These are phyloP conservation scores for Fraxinus platypoda DNA, from an alignment of 305 asterid genomes.

Conservation along the genomic window DNA sequence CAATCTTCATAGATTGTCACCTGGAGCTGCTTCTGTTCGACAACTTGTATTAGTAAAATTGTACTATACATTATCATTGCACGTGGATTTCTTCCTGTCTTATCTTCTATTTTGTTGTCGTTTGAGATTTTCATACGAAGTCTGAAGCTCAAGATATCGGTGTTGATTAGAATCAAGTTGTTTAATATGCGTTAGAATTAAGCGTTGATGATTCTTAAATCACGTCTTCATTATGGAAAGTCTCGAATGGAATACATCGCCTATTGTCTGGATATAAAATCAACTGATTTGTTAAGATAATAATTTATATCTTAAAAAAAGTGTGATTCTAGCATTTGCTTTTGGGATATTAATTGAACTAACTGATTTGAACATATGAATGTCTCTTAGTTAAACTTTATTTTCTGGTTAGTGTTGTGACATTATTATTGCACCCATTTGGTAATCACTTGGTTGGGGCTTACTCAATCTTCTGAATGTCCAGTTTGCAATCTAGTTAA, in stretches of 20 bases:
- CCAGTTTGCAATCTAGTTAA: slow-evolving; percentile 18
- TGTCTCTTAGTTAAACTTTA: not conserved
- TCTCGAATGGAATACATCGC: not conserved
- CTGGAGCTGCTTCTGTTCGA: not conserved
- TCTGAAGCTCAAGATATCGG: slow-evolving; percentile 6
- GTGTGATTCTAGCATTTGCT: not conserved
- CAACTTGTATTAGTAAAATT: not conserved
- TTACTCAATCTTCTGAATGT: slow-evolving; percentile 9
- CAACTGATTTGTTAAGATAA: not conserved
- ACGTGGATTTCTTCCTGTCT: not conserved
- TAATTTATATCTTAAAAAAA: not conserved
- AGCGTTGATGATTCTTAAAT: not conserved
- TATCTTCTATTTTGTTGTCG: not conserved
- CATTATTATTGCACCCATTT: not conserved
- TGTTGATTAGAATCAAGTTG: not conserved
- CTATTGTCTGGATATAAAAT: not conserved
- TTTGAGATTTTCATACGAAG: not conserved
- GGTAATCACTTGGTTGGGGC: not conserved
- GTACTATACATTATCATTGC: not conserved
- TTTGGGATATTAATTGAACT: not conserved
- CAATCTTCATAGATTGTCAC: not conserved
- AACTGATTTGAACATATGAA: slow-evolving; percentile 3
- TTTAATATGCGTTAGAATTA: not conserved
- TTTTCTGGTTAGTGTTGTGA: not conserved
- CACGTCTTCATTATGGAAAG: not conserved